Evolutionary conservation across 495 filamentous ascomycete genomes (phyloP).

Genomic region (Staphylotrichum longicolle): DNA sequence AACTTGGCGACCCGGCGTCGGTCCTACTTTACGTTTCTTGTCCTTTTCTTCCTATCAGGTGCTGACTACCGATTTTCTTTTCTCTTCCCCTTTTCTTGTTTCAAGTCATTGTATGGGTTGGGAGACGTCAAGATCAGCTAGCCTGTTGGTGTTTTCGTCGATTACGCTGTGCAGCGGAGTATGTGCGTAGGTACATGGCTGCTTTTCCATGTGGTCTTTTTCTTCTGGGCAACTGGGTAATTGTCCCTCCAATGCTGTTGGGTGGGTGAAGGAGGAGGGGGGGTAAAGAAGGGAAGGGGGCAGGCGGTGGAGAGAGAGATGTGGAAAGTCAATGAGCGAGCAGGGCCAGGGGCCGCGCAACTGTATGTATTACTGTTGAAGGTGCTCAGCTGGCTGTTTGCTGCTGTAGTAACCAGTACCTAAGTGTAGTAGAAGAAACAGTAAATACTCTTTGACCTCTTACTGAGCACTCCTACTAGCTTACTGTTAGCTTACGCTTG

Average conservation of each 20-base stretch:
- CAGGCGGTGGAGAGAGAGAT: too few relatives aligned
- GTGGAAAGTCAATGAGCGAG: neutral
- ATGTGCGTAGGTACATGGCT: neutral
- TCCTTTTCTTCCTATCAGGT: neutral
- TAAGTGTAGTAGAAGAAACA: neutral
- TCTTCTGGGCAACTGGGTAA: neutral
- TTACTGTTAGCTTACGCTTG: neutral
- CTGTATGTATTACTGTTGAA: neutral
- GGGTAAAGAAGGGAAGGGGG: neutral
- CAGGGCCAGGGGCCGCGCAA: neutral
- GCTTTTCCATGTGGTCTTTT: neutral
- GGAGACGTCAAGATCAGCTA: too few relatives aligned
- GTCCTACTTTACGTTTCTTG: conserved; percentile 21
- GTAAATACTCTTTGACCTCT: neutral
- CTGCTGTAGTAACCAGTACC: too few relatives aligned
- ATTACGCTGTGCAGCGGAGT: neutral
- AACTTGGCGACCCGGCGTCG: conserved; percentile 22
- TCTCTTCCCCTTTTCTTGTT: neutral
- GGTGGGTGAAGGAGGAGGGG: neutral
- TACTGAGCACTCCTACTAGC: neutral
- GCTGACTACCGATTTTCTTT: neutral
- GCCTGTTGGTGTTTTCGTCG: neutral
- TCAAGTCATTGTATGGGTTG: neutral
- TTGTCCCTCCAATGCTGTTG: neutral
- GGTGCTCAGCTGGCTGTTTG: too few relatives aligned